Percentiles rank a stretch among this genome's conserved stretches.
phyloP scores from a whole-genome alignment of 169 alveolate genomes.

The Fabrea salina region DNA sequence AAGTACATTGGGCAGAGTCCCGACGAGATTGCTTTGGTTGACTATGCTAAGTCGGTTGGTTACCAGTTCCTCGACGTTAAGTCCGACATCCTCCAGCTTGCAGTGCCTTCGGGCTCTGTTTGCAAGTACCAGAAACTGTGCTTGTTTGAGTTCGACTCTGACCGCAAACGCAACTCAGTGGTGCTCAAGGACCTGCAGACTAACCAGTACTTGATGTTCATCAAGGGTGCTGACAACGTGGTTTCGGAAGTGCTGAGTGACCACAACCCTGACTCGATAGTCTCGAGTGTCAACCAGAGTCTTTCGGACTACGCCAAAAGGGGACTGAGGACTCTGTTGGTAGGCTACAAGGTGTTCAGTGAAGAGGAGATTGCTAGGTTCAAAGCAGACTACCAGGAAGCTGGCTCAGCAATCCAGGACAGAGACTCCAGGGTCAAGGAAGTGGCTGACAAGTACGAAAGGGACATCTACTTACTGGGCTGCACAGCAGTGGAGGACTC shows the following conservation, averaged over 20 bases:
- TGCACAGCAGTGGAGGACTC: constrained; percentile 97
- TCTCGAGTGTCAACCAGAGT: constrained; percentile 45
- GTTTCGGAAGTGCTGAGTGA: constrained; percentile 42
- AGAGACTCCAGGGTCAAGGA: constrained; percentile 73
- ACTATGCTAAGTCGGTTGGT: constrained; percentile 78
- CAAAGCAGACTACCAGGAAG: constrained; percentile 45
- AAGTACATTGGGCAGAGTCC: constrained; percentile 78
- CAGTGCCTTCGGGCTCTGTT: constrained; percentile 6
- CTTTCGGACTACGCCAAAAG: constrained; percentile 59
- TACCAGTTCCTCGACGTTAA: constrained; percentile 46
- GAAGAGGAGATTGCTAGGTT: constrained; percentile 64
- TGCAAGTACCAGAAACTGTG: constrained; percentile 28
- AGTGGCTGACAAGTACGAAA: constrained; percentile 86
- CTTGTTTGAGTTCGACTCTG: constrained; percentile 71
- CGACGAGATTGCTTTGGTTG: constrained; percentile 84
- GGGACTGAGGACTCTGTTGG: constrained; percentile 78
- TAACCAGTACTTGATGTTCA: constrained; percentile 48
- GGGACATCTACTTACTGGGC: constrained; percentile 91
- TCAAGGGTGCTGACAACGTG: constrained; percentile 80
- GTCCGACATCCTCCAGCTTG: constrained; percentile 1
- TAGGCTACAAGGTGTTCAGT: constrained; percentile 72
- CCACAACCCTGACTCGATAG: constrained; percentile 21
- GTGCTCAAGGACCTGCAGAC: constrained; percentile 53
- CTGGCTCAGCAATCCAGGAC: constrained; percentile 38
- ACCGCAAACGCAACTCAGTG: constrained; percentile 84